phyloP scores from a whole-genome alignment of 345 rosid genomes.

The Trapa incisa region DNA sequence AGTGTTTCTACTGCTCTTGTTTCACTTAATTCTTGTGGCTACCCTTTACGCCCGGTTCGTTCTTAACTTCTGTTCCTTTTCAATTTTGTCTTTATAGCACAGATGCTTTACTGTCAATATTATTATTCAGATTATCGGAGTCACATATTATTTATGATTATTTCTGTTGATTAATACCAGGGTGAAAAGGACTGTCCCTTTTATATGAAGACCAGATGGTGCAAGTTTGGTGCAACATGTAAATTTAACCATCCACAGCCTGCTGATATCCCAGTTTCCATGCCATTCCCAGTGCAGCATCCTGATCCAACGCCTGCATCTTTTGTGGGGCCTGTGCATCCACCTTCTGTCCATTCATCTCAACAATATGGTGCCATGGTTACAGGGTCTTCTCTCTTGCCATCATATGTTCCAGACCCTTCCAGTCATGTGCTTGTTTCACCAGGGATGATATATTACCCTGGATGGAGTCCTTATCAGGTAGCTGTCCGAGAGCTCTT shows the following conservation, averaged over 20 bases:
- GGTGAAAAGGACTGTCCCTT: slow-evolving; percentile 84
- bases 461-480: slow-evolving; percentile 66
- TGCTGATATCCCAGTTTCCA: slow-evolving; percentile 36
- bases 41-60: slow-evolving; percentile 37
- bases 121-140: not conserved
- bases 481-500: slow-evolving; percentile 24
- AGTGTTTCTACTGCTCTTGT: slow-evolving; percentile 39
- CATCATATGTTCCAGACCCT: slow-evolving; percentile 55
- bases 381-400: slow-evolving; percentile 64
- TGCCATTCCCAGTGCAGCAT: slow-evolving; percentile 23
- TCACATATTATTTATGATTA: not conserved
- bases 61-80: not conserved
- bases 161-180: slow-evolving; percentile 26
- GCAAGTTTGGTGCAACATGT: slow-evolving; percentile 81
- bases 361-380: slow-evolving; percentile 63
- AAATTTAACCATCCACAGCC: slow-evolving; percentile 84
- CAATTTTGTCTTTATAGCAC: not conserved
- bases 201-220: slow-evolving; percentile 79
- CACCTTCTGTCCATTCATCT: slow-evolving; percentile 48
- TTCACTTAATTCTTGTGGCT: slow-evolving; percentile 55
- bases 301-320: slow-evolving; percentile 32
- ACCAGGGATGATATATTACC: slow-evolving; percentile 59
- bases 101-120: too few relatives aligned
- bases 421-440: slow-evolving; percentile 69
- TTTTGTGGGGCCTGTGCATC: slow-evolving; percentile 31